These are phyloP conservation scores for Blastocystis sp. DNA, from an alignment of 352 stramenopile genomes.

Conservation along the genomic window DNA sequence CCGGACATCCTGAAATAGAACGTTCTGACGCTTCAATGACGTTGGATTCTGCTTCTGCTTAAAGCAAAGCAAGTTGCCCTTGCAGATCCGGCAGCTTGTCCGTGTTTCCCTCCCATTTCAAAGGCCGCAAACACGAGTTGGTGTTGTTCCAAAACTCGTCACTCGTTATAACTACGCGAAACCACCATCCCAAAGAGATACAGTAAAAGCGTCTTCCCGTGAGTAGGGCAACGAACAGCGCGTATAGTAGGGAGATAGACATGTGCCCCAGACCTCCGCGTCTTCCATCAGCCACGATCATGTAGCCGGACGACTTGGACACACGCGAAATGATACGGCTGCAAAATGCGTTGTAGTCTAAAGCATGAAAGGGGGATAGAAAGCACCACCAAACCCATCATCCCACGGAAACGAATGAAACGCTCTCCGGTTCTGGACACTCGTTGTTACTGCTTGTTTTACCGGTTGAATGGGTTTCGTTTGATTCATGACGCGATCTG, in stretches of 20 bases:
- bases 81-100: not conserved
- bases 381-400: not conserved
- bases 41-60: not conserved
- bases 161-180: not conserved
- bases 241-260: not conserved
- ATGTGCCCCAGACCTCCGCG: not conserved
- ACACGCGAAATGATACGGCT: not conserved
- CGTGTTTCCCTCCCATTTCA: not conserved
- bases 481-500: no score
- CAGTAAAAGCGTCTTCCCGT: not conserved
- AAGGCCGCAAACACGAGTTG: not conserved
- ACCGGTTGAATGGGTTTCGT: no score
- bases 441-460: no score
- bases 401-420: not conserved
- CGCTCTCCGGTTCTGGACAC: no score
- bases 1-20: not conserved
- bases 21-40: not conserved
- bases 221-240: no score
- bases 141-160: not conserved
- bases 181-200: not conserved
- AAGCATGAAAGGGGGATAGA: not conserved
- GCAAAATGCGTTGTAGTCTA: not conserved
- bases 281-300: not conserved
- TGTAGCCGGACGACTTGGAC: not conserved
- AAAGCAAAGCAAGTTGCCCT: not conserved